phyloP scores from a whole-genome alignment of 148 eudicot species.

The Amaranthus cruentus region DNA sequence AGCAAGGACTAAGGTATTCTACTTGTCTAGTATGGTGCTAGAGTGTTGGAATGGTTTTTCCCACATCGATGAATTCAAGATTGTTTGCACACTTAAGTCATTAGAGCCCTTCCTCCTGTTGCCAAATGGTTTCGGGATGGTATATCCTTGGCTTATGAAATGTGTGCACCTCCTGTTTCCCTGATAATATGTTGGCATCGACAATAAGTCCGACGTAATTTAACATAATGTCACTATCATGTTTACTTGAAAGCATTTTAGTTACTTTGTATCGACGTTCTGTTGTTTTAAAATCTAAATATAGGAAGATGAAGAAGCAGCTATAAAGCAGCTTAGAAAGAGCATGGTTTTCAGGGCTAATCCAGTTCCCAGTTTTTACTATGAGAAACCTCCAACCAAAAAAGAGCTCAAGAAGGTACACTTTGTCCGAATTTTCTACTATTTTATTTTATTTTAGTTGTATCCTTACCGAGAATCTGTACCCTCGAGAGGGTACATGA shows the following conservation, averaged over 20 bases:
- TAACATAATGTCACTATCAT: background rate
- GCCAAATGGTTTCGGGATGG: no score
- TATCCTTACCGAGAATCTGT: background rate
- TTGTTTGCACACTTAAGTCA: no score
- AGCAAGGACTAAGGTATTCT: conserved; percentile 78
- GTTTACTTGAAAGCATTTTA: background rate
- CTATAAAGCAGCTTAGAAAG: conserved; percentile 78
- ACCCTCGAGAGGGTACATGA: no score
- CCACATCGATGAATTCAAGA: no score
- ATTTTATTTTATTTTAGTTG: background rate
- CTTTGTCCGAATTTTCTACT: background rate
- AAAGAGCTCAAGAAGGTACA: conserved; percentile 87
- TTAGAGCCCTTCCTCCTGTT: no score
- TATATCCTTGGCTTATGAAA: no score
- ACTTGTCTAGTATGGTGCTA: background rate
- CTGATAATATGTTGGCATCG: no score
- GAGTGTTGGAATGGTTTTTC: background rate
- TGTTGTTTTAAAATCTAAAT: conserved; percentile 6
- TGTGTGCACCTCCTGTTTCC: no score
- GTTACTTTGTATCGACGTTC: background rate
- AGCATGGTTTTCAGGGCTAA: conserved; percentile 71
- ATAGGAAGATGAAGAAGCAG: conserved; percentile 84
- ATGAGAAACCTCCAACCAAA: conserved; percentile 88
- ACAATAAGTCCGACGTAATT: no score
- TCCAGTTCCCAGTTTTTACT: conserved; percentile 88